A percentile compares a stretch with the other conserved stretches of the same genome.
phyloP scores from a whole-genome alignment of 2,329 filamentous ascomycete genomes.

The Neopestalotiopsis sp. region DNA sequence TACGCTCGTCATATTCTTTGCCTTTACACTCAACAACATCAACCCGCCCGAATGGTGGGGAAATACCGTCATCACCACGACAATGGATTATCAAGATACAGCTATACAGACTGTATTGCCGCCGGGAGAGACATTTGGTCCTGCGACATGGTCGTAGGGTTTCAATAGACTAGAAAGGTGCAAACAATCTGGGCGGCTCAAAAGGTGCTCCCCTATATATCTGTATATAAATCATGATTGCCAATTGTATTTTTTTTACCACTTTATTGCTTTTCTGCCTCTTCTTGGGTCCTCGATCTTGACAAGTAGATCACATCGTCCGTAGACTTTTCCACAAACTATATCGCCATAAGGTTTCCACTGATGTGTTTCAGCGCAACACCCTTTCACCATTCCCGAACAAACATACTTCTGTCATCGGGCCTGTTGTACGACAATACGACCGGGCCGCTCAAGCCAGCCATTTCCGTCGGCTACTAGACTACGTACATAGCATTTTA shows the following conservation, averaged over 20 bases:
- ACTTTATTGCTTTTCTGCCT: not conserved
- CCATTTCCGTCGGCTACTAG: not conserved
- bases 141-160: constrained; percentile 52
- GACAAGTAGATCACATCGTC: too few relatives aligned
- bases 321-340: too few relatives aligned
- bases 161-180: not conserved
- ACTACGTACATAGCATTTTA: not conserved
- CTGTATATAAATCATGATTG: not conserved
- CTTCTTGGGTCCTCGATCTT: too few relatives aligned
- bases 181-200: not conserved
- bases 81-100: constrained; percentile 64
- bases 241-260: not conserved
- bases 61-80: constrained; percentile 61
- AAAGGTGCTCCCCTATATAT: not conserved
- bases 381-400: not conserved
- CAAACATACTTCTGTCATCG: not conserved
- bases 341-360: not conserved
- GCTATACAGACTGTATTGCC: constrained; percentile 61
- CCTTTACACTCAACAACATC: constrained; percentile 67
- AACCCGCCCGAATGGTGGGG: constrained; percentile 73
- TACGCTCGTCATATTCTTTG: constrained; percentile 74
- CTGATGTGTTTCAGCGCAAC: not conserved
- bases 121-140: constrained; percentile 66
- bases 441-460: not conserved
- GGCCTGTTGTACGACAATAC: not conserved